Percentiles rank a stretch among this genome's conserved stretches.
phyloP scores from a whole-genome alignment of 2,329 filamentous ascomycete species.

The Colletotrichum tamarilloi region DNA sequence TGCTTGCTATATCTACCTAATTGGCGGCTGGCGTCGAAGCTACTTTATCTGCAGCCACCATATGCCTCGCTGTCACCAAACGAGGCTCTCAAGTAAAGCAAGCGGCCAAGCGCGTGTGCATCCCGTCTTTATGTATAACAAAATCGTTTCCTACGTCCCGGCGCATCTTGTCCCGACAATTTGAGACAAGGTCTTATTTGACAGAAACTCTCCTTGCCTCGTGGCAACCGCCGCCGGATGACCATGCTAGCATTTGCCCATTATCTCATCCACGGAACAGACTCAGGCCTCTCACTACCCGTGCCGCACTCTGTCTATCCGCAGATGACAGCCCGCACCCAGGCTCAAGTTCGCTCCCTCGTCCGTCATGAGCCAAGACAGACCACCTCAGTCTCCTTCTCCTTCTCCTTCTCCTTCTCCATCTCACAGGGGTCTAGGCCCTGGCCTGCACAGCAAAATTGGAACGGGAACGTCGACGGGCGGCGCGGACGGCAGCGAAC shows the following conservation, averaged over 20 bases:
- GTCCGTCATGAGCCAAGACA: neutral
- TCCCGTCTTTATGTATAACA: neutral
- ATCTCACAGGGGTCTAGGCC: neutral
- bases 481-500: neutral
- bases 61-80: neutral
- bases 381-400: neutral
- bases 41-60: neutral
- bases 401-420: neutral
- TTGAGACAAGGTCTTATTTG: neutral
- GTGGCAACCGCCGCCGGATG: neutral
- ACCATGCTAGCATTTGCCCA: neutral
- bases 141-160: neutral
- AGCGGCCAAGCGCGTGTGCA: neutral
- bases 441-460: neutral
- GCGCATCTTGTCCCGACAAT: neutral
- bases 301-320: neutral
- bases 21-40: neutral
- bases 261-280: neutral
- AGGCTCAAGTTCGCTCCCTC: neutral
- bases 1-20: neutral
- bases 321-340: neutral
- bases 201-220: neutral
- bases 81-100: neutral
- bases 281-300: neutral
- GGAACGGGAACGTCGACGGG: neutral